Conservation (phyloP, 768 basidiomycete genomes). For the Lactarius indigo region DNA sequence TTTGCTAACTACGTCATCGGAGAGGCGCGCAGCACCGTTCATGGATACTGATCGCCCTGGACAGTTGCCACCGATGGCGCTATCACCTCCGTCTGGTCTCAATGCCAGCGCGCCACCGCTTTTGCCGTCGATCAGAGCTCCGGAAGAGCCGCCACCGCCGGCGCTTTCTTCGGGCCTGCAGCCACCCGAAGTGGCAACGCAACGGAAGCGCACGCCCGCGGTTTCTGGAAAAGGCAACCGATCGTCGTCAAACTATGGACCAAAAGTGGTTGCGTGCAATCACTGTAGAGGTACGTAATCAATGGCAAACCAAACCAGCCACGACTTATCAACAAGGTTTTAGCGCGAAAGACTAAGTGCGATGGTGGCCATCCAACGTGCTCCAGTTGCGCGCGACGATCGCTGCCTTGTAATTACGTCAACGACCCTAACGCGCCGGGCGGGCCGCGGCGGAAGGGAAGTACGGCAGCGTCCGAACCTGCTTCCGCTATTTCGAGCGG, state of each 20-base stretch:
- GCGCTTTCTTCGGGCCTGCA: slow-evolving; percentile 35
- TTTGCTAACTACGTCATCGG: slow-evolving; percentile 16
- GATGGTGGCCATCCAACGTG: slow-evolving; percentile 85
- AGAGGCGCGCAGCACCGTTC: slow-evolving; percentile 21
- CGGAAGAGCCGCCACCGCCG: slow-evolving; percentile 28
- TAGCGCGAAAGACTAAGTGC: slow-evolving; percentile 86
- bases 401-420: slow-evolving; percentile 75
- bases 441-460: slow-evolving; percentile 27
- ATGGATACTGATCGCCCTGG: slow-evolving; percentile 20
- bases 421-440: slow-evolving; percentile 47
- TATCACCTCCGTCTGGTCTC: slow-evolving; percentile 19
- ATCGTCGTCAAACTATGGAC: slow-evolving; percentile 63
- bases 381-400: slow-evolving; percentile 75
- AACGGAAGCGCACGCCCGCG: slow-evolving; percentile 62
- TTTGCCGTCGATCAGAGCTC: slow-evolving; percentile 27
- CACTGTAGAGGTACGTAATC: slow-evolving; percentile 72
- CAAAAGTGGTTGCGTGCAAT: slow-evolving; percentile 86
- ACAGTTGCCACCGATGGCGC: slow-evolving; percentile 24
- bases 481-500: slow-evolving; percentile 30
- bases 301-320: neutral
- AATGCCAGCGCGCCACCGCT: slow-evolving; percentile 25
- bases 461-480: slow-evolving; percentile 21
- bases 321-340: slow-evolving; percentile 1
- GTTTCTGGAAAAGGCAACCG: slow-evolving; percentile 52
- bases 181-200: slow-evolving; percentile 22